These are phyloP conservation scores for Penicillium griseofulvum DNA, from an alignment of 2,329 filamentous ascomycete genomes.

Conservation along the genomic window DNA sequence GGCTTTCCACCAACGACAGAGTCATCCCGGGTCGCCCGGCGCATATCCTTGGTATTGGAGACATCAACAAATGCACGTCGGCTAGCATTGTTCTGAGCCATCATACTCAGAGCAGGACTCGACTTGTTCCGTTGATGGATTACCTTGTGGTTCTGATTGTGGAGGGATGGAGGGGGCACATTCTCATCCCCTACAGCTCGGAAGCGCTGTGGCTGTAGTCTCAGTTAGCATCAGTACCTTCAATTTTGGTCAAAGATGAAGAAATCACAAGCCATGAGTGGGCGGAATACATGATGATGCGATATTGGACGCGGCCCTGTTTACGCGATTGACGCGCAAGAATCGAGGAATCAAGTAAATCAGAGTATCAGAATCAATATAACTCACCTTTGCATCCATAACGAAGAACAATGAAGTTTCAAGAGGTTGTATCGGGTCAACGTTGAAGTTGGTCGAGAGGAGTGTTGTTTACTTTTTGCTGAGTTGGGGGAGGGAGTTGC, in stretches of 20 bases:
- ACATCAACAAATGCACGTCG: constrained; percentile 82
- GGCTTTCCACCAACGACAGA: constrained; percentile 50
- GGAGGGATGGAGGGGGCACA: constrained; percentile 46
- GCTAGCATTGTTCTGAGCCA: constrained; percentile 56
- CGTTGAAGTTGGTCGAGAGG: constrained; percentile 2
- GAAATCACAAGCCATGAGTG: background rate
- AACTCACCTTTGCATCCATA: constrained; percentile 50
- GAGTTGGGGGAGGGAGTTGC: constrained; percentile 19
- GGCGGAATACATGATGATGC: background rate
- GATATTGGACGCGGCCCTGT: background rate
- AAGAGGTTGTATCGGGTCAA: constrained; percentile 1
- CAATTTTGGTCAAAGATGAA: background rate
- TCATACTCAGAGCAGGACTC: constrained; percentile 58
- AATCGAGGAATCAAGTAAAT: background rate
- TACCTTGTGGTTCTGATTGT: constrained; percentile 53
- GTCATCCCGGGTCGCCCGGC: constrained; percentile 55
- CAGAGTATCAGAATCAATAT: constrained; percentile 13
- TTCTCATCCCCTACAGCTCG: constrained; percentile 71
- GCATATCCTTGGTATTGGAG: constrained; percentile 61
- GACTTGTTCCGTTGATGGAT: constrained; percentile 84
- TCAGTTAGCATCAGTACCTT: constrained; percentile 8
- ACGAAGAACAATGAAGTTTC: constrained; percentile 15
- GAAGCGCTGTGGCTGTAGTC: constrained; percentile 65
- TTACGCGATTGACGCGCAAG: constrained; percentile 2
- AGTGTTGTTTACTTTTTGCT: constrained; percentile 29